phyloP scores from a whole-genome alignment of 345 rosid genomes.

The Populus davidiana region DNA sequence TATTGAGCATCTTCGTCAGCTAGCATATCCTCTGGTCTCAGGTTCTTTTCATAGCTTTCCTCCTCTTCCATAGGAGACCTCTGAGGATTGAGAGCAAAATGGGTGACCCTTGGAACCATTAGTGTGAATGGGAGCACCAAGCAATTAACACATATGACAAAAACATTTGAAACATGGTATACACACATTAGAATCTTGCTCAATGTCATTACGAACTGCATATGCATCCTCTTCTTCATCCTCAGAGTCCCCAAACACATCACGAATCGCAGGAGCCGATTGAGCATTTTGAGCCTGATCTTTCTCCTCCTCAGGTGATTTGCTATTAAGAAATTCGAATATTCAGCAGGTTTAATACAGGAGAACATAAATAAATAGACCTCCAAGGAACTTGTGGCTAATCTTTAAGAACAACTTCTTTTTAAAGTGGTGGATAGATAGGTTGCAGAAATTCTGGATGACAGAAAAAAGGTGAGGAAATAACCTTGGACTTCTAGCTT shows the following conservation, averaged over 20 bases:
- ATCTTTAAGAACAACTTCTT: background rate
- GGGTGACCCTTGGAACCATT: conserved; percentile 8
- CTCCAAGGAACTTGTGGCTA: background rate
- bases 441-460: background rate
- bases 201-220: conserved; percentile 62
- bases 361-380: conserved; percentile 14
- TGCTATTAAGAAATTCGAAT: conserved; percentile 36
- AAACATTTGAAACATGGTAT: background rate
- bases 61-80: conserved; percentile 82
- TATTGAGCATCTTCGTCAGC: conserved; percentile 75
- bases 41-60: conserved; percentile 62
- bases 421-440: background rate
- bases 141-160: conserved; percentile 1
- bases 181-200: conserved; percentile 44
- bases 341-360: conserved; percentile 3
- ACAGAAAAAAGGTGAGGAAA: background rate
- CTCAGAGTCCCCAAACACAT: conserved; percentile 97
- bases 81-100: conserved; percentile 33
- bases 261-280: conserved; percentile 83
- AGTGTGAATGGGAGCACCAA: conserved; percentile 4
- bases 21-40: conserved; percentile 69
- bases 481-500: conserved; percentile 69
- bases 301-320: conserved; percentile 65
- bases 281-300: conserved; percentile 53
- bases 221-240: conserved; percentile 81